A percentile compares a stretch with the other conserved stretches of the same genome.
Conservation (phyloP, 1,139 yeast genomes). For the Kluyveromyces sp. region DNA sequence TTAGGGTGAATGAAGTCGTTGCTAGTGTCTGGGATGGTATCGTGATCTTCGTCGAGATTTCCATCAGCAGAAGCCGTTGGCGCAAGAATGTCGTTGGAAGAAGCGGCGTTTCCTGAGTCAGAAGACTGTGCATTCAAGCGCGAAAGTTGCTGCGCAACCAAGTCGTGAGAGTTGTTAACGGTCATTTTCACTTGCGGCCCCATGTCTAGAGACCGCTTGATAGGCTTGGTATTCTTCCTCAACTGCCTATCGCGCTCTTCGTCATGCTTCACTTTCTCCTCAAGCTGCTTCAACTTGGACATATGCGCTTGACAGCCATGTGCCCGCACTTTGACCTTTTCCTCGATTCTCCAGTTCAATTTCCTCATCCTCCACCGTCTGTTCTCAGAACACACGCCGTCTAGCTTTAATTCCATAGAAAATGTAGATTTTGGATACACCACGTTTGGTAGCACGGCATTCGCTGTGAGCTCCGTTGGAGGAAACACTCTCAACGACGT, state of each 20-base stretch:
- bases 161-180: constrained; percentile 16
- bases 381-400: constrained; percentile 57
- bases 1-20: constrained; percentile 32
- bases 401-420: constrained; percentile 73
- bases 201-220: constrained; percentile 33
- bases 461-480: constrained; percentile 85
- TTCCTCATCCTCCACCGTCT: constrained; percentile 92
- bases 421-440: constrained; percentile 82
- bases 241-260: constrained; percentile 21
- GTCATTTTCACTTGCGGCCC: constrained; percentile 33
- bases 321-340: constrained; percentile 54
- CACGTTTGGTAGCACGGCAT: constrained; percentile 81
- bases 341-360: constrained; percentile 86
- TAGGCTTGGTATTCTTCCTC: constrained; percentile 22
- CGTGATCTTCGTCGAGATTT: constrained; percentile 14
- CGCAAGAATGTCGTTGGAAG: background rate
- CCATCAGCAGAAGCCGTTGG: background rate
- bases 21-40: constrained; percentile 13
- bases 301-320: constrained; percentile 51
- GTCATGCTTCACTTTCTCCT: constrained; percentile 36
- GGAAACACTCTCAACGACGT: constrained; percentile 89
- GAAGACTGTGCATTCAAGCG: background rate
- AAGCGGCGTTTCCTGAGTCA: background rate
- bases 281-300: constrained; percentile 40
- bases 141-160: background rate